Conservation (phyloP, 1,284 basidiomycete genomes). For the Trichosporon sp. region DNA sequence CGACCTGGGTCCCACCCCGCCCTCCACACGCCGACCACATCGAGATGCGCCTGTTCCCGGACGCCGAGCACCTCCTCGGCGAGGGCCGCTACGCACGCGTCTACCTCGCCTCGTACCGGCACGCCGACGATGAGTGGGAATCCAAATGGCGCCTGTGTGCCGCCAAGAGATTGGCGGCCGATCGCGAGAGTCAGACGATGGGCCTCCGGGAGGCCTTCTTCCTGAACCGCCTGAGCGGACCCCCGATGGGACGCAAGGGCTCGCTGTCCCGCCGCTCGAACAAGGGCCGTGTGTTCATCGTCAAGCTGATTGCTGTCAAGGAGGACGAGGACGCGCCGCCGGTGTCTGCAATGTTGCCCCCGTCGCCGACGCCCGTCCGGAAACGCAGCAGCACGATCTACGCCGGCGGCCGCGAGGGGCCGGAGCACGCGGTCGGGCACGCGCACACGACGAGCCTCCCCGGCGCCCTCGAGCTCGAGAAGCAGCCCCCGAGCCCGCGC, state of each 20-base stretch:
- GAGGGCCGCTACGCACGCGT: slow-evolving; percentile 52
- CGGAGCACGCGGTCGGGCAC: neutral
- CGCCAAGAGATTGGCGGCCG: slow-evolving; percentile 49
- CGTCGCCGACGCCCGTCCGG: neutral
- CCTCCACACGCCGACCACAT: slow-evolving; percentile 35
- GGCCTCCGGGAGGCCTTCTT: slow-evolving; percentile 53
- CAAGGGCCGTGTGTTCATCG: slow-evolving; percentile 32
- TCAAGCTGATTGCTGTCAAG: slow-evolving; percentile 44
- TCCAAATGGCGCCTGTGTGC: slow-evolving; percentile 49
- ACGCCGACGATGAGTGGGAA: slow-evolving; percentile 5
- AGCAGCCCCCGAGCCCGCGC: neutral
- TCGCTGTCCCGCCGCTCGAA: slow-evolving; percentile 15
- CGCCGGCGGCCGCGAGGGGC: slow-evolving; percentile 4
- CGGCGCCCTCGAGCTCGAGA: neutral
- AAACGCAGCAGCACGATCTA: slow-evolving; percentile 14
- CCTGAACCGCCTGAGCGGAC: slow-evolving; percentile 43
- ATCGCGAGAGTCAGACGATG: slow-evolving; percentile 51
- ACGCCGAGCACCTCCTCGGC: slow-evolving; percentile 46
- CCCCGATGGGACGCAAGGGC: slow-evolving; percentile 10
- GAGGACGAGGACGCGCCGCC: slow-evolving; percentile 30
- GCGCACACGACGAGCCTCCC: neutral
- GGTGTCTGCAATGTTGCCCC: neutral
- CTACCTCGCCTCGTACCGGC: slow-evolving; percentile 47
- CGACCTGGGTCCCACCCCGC: slow-evolving; percentile 34
- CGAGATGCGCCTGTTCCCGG: slow-evolving; percentile 37